Percentiles rank a stretch among this genome's conserved stretches.
Conservation (phyloP, 2,329 filamentous ascomycete genomes). For the Fusarium euwallaceae region DNA sequence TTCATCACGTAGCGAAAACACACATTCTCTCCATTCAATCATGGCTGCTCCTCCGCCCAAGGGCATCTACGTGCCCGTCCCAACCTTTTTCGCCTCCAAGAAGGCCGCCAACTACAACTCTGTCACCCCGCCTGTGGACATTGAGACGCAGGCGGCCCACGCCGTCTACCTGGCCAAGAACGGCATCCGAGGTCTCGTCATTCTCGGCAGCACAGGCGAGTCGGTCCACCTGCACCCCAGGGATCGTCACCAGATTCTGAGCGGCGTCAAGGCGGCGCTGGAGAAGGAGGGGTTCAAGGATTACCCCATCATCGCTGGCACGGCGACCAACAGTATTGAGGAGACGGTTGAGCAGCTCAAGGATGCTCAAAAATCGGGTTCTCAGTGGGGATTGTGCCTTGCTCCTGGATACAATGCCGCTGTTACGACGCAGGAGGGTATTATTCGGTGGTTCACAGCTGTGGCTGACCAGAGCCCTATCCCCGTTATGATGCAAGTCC, state of each 20-base stretch:
- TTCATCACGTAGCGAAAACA: not conserved
- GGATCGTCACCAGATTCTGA: conserved; percentile 69
- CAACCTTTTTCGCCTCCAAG: conserved; percentile 71
- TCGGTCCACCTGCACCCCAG: conserved; percentile 70
- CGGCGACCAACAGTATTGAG: conserved; percentile 71
- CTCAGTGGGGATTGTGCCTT: conserved; percentile 70
- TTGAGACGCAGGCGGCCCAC: conserved; percentile 70
- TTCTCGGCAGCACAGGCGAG: conserved; percentile 75
- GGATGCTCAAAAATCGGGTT: conserved; percentile 68
- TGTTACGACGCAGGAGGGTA: conserved; percentile 66
- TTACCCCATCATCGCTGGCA: conserved; percentile 73
- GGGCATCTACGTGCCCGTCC: conserved; percentile 71
- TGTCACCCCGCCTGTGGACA: conserved; percentile 66
- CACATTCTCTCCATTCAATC: not conserved
- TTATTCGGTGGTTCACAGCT: conserved; percentile 69
- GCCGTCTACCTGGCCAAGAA: conserved; percentile 70
- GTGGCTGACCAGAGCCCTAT: conserved; percentile 70
- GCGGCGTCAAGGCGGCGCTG: conserved; percentile 67
- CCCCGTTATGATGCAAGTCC: conserved; percentile 68
- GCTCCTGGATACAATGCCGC: conserved; percentile 72
- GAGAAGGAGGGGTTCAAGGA: conserved; percentile 67
- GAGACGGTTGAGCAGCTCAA: conserved; percentile 70
- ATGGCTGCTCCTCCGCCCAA: conserved; percentile 59
- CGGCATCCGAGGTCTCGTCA: conserved; percentile 71
- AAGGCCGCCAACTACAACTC: conserved; percentile 57